Evolutionary conservation across 2,329 filamentous ascomycete species (phyloP).

Genomic region (Phyllosticta citribraziliensis): DNA sequence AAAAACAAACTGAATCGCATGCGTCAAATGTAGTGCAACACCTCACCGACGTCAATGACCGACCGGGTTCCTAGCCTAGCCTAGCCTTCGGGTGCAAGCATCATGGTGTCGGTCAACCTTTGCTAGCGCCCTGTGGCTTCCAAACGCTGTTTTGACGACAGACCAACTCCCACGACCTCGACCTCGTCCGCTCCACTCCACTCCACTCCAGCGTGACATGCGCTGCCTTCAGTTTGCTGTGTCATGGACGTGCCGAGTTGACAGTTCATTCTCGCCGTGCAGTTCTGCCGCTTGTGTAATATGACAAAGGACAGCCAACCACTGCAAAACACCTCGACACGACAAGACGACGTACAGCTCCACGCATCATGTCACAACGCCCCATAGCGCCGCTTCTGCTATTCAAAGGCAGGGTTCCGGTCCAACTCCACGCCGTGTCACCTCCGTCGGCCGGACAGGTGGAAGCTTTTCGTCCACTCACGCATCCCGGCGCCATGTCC

Average conservation of each 20-base stretch:
- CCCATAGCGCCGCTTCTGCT: not conserved
- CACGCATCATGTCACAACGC: not conserved
- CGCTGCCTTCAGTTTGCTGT: too few relatives aligned
- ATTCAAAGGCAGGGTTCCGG: not conserved
- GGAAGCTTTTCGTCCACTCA: not conserved
- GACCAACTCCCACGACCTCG: not conserved
- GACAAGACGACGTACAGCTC: not conserved
- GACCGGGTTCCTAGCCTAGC: not conserved
- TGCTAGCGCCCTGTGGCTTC: not conserved
- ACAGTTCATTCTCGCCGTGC: not conserved
- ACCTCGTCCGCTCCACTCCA: too few relatives aligned
- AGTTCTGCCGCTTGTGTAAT: not conserved
- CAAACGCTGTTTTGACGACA: not conserved
- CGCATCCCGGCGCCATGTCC: not conserved
- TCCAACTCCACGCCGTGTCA: not conserved
- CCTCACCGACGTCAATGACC: not conserved
- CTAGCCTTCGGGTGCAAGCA: not conserved
- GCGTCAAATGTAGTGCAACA: not conserved
- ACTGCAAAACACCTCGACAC: not conserved
- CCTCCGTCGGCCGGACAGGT: not conserved
- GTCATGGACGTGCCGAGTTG: not conserved
- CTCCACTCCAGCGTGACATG: not conserved
- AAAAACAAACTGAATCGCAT: not conserved
- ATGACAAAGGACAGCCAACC: not conserved
- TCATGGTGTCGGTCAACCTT: not conserved